Conservation (phyloP, 352 stramenopile genomes). For the Globisporangium lucens region DNA sequence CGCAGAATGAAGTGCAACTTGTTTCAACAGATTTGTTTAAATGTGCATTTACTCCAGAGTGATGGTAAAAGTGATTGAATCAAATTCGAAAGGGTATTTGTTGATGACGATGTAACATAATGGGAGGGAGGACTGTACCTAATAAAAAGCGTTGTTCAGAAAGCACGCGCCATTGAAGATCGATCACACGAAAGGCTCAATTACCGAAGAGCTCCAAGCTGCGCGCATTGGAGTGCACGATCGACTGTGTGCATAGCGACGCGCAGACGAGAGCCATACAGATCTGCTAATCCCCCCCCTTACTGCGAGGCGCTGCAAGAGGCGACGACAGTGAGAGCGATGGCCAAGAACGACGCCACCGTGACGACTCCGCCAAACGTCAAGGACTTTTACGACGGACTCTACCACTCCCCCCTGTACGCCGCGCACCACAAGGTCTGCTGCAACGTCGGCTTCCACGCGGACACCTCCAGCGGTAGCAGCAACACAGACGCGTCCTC, state of each 20-base stretch:
- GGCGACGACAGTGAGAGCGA: not conserved
- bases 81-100: no score
- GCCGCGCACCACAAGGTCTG: constrained; percentile 57
- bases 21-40: no score
- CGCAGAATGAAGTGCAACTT: no score
- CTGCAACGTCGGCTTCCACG: constrained; percentile 68
- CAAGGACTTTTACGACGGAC: constrained; percentile 70
- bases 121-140: no score
- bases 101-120: no score
- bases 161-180: constrained; percentile 9
- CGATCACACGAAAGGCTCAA: not conserved
- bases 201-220: constrained; percentile 3
- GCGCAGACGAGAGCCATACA: not conserved
- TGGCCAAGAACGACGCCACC: not conserved
- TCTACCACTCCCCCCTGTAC: constrained; percentile 73
- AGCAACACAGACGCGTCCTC: not conserved
- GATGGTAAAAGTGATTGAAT: no score
- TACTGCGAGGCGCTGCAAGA: not conserved
- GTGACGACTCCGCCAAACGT: constrained; percentile 29
- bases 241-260: not conserved
- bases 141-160: no score
- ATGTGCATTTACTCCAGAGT: no score
- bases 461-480: constrained; percentile 11
- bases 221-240: not conserved
- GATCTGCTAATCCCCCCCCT: not conserved